phyloP scores from a whole-genome alignment of 805 yeast species.

The Pichia exigua region DNA sequence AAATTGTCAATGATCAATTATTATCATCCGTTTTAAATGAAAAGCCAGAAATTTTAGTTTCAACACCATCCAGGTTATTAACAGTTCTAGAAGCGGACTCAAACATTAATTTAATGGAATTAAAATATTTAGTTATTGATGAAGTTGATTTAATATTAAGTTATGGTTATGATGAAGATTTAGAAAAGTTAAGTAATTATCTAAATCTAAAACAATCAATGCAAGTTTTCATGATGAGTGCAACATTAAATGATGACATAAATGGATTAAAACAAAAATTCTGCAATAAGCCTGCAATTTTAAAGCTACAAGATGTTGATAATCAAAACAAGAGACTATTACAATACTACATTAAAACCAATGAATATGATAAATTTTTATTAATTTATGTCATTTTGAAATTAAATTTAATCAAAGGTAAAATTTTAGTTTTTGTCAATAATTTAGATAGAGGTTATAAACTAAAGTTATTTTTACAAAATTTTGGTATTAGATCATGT shows the following conservation, averaged over 20 bases:
- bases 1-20: slow-evolving; percentile 61
- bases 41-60: slow-evolving; percentile 71
- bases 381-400: slow-evolving; percentile 89
- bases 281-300: slow-evolving; percentile 76
- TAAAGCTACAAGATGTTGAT: slow-evolving; percentile 65
- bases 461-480: slow-evolving; percentile 82
- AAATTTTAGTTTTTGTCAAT: slow-evolving; percentile 84
- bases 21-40: slow-evolving; percentile 61
- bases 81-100: slow-evolving; percentile 40
- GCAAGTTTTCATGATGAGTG: slow-evolving; percentile 94
- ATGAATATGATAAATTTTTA: slow-evolving; percentile 87
- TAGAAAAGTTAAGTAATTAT: slow-evolving; percentile 50
- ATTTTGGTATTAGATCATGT: slow-evolving; percentile 86
- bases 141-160: slow-evolving; percentile 89
- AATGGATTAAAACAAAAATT: slow-evolving; percentile 65
- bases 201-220: slow-evolving; percentile 67
- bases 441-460: slow-evolving; percentile 93
- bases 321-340: slow-evolving; percentile 50
- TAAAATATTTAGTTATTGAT: slow-evolving; percentile 77
- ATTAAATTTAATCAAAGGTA: slow-evolving; percentile 80
- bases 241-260: slow-evolving; percentile 85
- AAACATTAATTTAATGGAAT: slow-evolving; percentile 41
- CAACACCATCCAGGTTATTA: slow-evolving; percentile 80
- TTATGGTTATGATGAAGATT: slow-evolving; percentile 86
- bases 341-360: slow-evolving; percentile 81